A percentile compares a stretch with the other conserved stretches of the same genome.
Conservation (phyloP, 768 basidiomycete genomes). For the Russula compacta region DNA sequence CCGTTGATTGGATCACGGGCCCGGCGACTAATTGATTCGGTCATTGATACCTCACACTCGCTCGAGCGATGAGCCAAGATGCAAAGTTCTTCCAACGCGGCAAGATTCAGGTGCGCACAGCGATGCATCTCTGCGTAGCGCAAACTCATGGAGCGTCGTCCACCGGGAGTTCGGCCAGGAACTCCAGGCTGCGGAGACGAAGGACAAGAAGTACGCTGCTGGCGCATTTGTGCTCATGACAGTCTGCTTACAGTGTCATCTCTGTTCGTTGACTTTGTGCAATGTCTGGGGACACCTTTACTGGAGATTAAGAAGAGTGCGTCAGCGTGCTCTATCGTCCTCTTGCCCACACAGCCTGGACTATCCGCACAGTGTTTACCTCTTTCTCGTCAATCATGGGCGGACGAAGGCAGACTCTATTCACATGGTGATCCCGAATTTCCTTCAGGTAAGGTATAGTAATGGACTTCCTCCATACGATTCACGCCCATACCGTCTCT, state of each 20-base stretch:
- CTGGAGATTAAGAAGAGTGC: slow-evolving; percentile 98
- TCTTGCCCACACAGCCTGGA: background rate
- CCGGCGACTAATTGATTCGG: background rate
- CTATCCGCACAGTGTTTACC: slow-evolving; percentile 68
- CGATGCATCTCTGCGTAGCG: background rate
- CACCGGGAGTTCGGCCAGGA: slow-evolving; percentile 81
- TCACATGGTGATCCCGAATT: slow-evolving; percentile 29
- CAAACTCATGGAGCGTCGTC: slow-evolving; percentile 14
- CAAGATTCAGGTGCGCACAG: slow-evolving; percentile 70
- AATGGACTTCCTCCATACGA: background rate
- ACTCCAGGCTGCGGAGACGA: slow-evolving; percentile 81
- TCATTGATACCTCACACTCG: background rate
- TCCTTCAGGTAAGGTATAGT: slow-evolving; percentile 16
- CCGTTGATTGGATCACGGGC: background rate
- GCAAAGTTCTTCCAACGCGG: slow-evolving; percentile 88
- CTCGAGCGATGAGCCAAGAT: slow-evolving; percentile 50
- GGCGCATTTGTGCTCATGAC: slow-evolving; percentile 17
- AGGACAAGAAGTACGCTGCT: slow-evolving; percentile 78
- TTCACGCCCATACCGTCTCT: slow-evolving; percentile 13
- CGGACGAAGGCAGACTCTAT: slow-evolving; percentile 90
- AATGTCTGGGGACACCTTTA: slow-evolving; percentile 89
- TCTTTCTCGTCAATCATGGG: slow-evolving; percentile 96
- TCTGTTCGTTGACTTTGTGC: slow-evolving; percentile 90
- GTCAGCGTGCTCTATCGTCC: slow-evolving; percentile 23
- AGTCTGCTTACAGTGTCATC: slow-evolving; percentile 70